These are phyloP conservation scores for Rhodotorula paludigena DNA, from an alignment of 768 basidiomycete species.

Conservation along the genomic window DNA sequence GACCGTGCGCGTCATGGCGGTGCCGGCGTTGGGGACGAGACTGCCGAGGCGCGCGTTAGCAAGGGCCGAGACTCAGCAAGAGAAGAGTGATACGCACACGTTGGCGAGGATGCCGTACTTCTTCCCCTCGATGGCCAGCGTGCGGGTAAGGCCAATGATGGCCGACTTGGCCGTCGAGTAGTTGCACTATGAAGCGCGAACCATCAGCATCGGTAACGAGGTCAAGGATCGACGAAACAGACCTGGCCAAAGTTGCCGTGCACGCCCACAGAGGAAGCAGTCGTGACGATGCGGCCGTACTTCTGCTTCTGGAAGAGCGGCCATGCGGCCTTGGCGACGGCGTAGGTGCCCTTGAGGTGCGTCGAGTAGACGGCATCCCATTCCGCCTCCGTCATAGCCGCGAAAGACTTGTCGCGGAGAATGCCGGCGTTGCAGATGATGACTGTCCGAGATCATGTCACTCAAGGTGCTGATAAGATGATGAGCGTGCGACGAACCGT, in stretches of 20 bases:
- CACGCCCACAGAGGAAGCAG: slow-evolving; percentile 80
- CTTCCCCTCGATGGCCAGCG: slow-evolving; percentile 82
- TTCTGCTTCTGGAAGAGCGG: slow-evolving; percentile 94
- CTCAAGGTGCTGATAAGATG: slow-evolving; percentile 46
- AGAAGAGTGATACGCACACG: slow-evolving; percentile 49
- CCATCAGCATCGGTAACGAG: background rate
- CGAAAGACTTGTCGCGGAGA: slow-evolving; percentile 86
- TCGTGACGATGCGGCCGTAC: slow-evolving; percentile 90
- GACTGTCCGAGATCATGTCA: too few relatives aligned
- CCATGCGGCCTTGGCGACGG: slow-evolving; percentile 86
- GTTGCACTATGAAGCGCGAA: slow-evolving; percentile 45
- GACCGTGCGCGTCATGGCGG: slow-evolving; percentile 30
- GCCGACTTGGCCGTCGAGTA: slow-evolving; percentile 91
- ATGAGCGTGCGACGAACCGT: slow-evolving; percentile 61
- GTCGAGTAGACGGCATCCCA: slow-evolving; percentile 90
- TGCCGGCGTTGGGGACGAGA: slow-evolving; percentile 42
- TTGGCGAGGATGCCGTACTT: slow-evolving; percentile 89
- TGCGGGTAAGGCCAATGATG: slow-evolving; percentile 82
- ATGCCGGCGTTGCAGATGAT: slow-evolving; percentile 71
- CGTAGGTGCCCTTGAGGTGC: slow-evolving; percentile 81
- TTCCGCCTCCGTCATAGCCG: slow-evolving; percentile 78
- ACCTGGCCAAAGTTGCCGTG: slow-evolving; percentile 73
- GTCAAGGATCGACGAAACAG: slow-evolving; percentile 49
- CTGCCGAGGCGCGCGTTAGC: slow-evolving; percentile 2
- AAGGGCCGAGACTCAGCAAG: background rate